These are phyloP conservation scores for Cordyceps tenuipes DNA, from an alignment of 2,329 filamentous ascomycete species.

Conservation along the genomic window DNA sequence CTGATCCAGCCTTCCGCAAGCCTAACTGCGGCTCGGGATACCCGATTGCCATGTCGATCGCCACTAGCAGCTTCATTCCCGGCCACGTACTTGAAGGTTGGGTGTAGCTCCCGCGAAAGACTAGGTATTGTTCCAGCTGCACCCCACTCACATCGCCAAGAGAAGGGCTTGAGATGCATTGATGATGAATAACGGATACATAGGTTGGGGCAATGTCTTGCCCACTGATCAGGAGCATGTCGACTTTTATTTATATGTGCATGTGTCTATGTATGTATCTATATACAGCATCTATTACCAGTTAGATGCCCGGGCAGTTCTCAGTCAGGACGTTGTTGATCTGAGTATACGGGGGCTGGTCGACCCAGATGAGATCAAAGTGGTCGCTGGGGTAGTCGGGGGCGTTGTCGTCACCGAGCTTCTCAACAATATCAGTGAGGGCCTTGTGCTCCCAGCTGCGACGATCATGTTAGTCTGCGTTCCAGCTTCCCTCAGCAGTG, in stretches of 20 bases:
- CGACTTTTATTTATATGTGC: too few relatives aligned
- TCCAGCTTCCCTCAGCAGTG: neutral
- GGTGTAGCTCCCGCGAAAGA: neutral
- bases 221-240: too few relatives aligned
- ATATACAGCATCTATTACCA: too few relatives aligned
- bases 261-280: too few relatives aligned
- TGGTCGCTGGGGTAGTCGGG: slow-evolving; percentile 41
- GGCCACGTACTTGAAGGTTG: neutral
- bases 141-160: too few relatives aligned
- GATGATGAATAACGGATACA: too few relatives aligned
- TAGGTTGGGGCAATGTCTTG: too few relatives aligned
- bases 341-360: slow-evolving; percentile 39
- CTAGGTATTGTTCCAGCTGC: too few relatives aligned
- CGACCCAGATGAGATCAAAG: slow-evolving; percentile 51
- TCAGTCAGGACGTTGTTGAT: slow-evolving; percentile 41
- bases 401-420: slow-evolving; percentile 41
- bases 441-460: slow-evolving; percentile 49
- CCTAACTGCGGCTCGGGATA: neutral
- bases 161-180: too few relatives aligned
- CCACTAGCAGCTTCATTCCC: neutral
- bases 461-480: neutral
- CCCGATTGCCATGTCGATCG: neutral
- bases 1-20: neutral
- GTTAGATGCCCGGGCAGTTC: slow-evolving; percentile 36
- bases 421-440: slow-evolving; percentile 42